Base-by-base conservation (phyloP, 169 alveolate species). In the Cryptosporidium felis region DNA sequence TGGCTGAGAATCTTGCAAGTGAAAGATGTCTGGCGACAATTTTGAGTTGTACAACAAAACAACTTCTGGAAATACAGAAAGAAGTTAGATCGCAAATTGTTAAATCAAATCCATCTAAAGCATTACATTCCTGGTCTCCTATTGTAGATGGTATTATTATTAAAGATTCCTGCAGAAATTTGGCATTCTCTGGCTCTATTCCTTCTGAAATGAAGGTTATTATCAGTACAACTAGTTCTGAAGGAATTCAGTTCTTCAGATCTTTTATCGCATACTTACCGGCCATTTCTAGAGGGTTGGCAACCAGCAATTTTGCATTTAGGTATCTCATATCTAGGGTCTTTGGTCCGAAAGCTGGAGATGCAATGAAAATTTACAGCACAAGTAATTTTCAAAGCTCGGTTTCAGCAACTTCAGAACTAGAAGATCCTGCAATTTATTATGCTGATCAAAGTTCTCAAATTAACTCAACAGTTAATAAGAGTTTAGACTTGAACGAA, bases 71-170 rank as follows among this genome's bases (percentile, higher is more conserved):
- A 0, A 74, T 74, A 8, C 85, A 74, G 28, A 74, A 34, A 26
- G 85, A 74, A 34, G 85, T 74, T 12, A 74, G 85, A 56, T 28
- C 67, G 16, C 67, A 74, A 16, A 36, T 74, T 21, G 67, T 74
- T 3, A 53, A 44, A 41, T 53, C 65, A 2, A 56, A 74, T 36
- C 74, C 67, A 12, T 51, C 85, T 10, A 74, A 74, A 56, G 65
- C 85, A 8, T 44, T 74, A 8, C 85, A 74, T 36, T 74, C 85
- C 1, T 74, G 85, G 85, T 74, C 85, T 1, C 85, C 85, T n/a
- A 56, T 74, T 53, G 59, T 53, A 2, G 85, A 74, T 38, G 85
- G 85, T 18, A 1, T 38, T 12, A 74, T 74, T 21, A 74, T 74
- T 32, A 49, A 56, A n/a, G 85, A 74, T 16, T 74, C 85, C 0